Conservation (phyloP, 1,284 basidiomycete species). For the Sanghuangporus weigelae region DNA sequence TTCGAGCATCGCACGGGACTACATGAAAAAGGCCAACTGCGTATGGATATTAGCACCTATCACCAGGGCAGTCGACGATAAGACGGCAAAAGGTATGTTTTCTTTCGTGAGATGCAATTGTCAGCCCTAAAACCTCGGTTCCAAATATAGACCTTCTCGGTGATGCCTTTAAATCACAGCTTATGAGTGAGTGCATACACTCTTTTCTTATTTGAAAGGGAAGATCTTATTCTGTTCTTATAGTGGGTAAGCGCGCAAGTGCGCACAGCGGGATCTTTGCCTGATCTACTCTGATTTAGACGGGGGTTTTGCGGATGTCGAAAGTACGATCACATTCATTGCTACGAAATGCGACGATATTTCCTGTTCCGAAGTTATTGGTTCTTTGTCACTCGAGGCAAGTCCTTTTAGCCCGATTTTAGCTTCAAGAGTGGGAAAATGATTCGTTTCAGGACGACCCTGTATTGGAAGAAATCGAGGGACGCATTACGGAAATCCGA, state of each 20-base stretch:
- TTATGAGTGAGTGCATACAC: conserved; percentile 47
- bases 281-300: background rate
- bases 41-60: conserved; percentile 22
- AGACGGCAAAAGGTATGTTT: conserved; percentile 17
- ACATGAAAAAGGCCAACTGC: conserved; percentile 24
- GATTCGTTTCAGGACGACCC: conserved; percentile 36
- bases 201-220: background rate
- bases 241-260: conserved; percentile 28
- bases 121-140: background rate
- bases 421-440: background rate
- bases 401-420: background rate
- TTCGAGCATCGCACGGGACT: conserved; percentile 23
- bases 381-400: conserved; percentile 37
- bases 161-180: conserved; percentile 55
- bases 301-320: conserved; percentile 39
- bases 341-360: conserved; percentile 62
- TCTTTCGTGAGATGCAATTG: background rate
- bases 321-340: conserved; percentile 54
- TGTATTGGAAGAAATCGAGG: conserved; percentile 45
- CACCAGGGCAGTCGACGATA: conserved; percentile 18
- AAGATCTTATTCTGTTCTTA: background rate
- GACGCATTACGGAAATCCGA: conserved; percentile 35
- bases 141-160: conserved; percentile 43
- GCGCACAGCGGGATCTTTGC: conserved; percentile 46
- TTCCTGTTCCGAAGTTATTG: conserved; percentile 53